Evolutionary conservation across 192 early-diverging fungal genomes (phyloP).

Genomic region (Gorgonomyces haynaldii): DNA sequence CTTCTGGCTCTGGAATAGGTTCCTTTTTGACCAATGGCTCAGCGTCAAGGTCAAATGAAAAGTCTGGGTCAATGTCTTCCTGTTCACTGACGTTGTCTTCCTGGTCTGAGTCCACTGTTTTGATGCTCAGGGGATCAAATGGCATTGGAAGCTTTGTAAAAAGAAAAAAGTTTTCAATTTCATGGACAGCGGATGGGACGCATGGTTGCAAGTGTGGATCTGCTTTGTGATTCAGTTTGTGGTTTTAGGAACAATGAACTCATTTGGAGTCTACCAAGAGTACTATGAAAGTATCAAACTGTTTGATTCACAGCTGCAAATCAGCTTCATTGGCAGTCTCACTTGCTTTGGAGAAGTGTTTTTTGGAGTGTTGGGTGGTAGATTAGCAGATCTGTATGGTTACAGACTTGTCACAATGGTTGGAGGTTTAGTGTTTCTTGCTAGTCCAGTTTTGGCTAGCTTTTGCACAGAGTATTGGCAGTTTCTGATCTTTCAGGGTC

Average conservation of each 20-base stretch:
- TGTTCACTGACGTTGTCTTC: too few relatives aligned
- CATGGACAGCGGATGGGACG: constrained; percentile 34
- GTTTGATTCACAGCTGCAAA: background rate
- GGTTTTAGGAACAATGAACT: constrained; percentile 13
- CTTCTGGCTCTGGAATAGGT: too few relatives aligned
- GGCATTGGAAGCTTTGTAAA: background rate
- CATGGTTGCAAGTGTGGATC: constrained; percentile 28
- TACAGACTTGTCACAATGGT: background rate
- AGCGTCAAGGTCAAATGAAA: too few relatives aligned
- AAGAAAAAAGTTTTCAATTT: too few relatives aligned
- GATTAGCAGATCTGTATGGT: constrained; percentile 1
- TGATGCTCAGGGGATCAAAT: background rate
- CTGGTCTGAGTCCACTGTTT: background rate
- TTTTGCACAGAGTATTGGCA: constrained; percentile 5
- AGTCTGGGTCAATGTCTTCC: too few relatives aligned
- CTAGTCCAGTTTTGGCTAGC: background rate
- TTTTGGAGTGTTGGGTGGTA: constrained; percentile 2
- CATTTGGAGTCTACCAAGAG: constrained; percentile 24
- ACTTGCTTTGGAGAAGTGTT: background rate
- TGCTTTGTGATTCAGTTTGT: constrained; percentile 27
- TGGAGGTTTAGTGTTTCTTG: background rate
- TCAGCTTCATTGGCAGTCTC: constrained; percentile 2
- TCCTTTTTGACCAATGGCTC: too few relatives aligned
- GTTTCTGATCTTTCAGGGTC: constrained; percentile 3
- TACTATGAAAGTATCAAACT: background rate